Evolutionary conservation across 1,139 yeast genomes (phyloP), one percentile per base, ranked within the genome.

Genomic region (Zygoascus sp.): DNA sequence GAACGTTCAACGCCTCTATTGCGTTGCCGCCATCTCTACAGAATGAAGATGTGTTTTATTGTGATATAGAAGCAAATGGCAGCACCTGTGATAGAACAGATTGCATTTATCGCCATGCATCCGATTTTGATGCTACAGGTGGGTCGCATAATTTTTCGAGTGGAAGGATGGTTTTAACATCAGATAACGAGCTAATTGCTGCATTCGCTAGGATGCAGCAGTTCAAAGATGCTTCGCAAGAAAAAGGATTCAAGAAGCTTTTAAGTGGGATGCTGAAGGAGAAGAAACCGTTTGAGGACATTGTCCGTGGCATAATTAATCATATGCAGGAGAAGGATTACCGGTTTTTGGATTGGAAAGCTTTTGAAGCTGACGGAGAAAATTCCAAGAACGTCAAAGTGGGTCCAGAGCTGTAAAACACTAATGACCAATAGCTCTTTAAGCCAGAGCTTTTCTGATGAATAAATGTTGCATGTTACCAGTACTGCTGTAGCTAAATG

Each of bases 81-180:
- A 49, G 51, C 3, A 46, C 32, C 6, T 65, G 70, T 42, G 43
- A 25, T 17, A 55, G 53, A 23, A 41, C 44, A 17, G 46, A 48
- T 20, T 67, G 70, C 49, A 38, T 32, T 13, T 46, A 45, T 40
- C 50, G 61, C 13, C 71, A 67, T 53, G 57, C 59, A 42, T 40
- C 45, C 11, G 65, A 64, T 32, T 57, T 60, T 37, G 45, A 42
- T 17, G 42, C 51, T 15, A 42, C 52, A 27, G 62, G 62, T 59
- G 54, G 46, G 58, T 47, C 20, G 23, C 5, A 7, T 13, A 19
- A 7, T 10, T 16, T 6, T 11, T 5, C 2, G 8, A 22, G 21
- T 6, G 8, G 15, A 19, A 9, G 20, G 23, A 5, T 25, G 10
- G 16, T 20, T 17, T 22, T 34, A 39, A 32, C 36, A 21, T 9